These are phyloP conservation scores for Plicaturopsis crispa DNA, from an alignment of 768 basidiomycete genomes.

Conservation along the genomic window DNA sequence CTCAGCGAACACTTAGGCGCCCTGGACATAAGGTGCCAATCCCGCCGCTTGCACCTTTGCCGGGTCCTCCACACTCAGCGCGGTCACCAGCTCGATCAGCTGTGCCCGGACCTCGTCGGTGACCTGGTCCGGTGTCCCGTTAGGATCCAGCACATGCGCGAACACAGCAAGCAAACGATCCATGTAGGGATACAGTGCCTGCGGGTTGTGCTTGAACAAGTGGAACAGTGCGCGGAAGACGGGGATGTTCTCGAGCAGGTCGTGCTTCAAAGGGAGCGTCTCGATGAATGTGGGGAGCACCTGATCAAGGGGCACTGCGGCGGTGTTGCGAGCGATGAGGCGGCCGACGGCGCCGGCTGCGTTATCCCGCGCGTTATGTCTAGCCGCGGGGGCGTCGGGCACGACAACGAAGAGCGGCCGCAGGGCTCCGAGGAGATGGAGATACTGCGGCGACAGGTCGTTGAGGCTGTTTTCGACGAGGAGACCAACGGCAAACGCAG, in stretches of 20 bases:
- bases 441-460: constrained; percentile 79
- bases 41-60: constrained; percentile 79
- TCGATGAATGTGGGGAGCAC: constrained; percentile 80
- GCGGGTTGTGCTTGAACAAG: constrained; percentile 72
- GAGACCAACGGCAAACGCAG: constrained; percentile 89
- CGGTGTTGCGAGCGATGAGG: constrained; percentile 71
- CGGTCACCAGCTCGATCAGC: constrained; percentile 65
- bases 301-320: constrained; percentile 81
- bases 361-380: constrained; percentile 88
- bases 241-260: constrained; percentile 83
- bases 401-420: constrained; percentile 73
- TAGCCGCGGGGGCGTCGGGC: constrained; percentile 53
- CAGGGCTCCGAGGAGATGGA: constrained; percentile 68
- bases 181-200: constrained; percentile 64
- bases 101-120: constrained; percentile 72
- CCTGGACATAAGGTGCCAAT: constrained; percentile 44
- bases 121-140: constrained; percentile 58
- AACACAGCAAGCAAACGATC: constrained; percentile 78
- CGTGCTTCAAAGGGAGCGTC: constrained; percentile 81
- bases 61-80: constrained; percentile 69
- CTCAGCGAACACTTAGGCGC: constrained; percentile 28
- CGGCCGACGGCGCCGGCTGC: constrained; percentile 92
- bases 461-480: constrained; percentile 80
- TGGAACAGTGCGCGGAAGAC: constrained; percentile 87
- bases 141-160: constrained; percentile 75